phyloP scores from a whole-genome alignment of 495 filamentous ascomycete genomes.

The Penicillium diatomitis region DNA sequence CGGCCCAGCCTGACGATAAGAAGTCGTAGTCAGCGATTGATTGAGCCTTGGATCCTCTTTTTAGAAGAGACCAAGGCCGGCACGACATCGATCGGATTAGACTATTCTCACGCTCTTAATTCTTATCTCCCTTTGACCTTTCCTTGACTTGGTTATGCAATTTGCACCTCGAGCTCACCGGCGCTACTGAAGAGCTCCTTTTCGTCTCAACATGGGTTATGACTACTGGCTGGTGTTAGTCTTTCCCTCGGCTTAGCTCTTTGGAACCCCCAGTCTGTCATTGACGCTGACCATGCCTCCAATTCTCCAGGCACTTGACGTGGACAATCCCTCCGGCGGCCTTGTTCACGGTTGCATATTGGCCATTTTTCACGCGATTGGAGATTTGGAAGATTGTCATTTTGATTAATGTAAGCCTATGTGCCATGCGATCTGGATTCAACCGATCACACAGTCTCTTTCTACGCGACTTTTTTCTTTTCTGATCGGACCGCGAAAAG shows the following conservation, averaged over 20 bases:
- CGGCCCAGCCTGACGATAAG: background rate
- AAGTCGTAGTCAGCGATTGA: background rate
- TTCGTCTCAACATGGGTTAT: constrained; percentile 1
- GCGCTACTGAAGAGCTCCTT: background rate
- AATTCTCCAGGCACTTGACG: constrained; percentile 47
- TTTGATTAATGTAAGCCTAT: constrained; percentile 34
- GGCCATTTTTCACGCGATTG: constrained; percentile 47
- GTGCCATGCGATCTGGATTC: no score
- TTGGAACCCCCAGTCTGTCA: no score
- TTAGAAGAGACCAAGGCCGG: no score
- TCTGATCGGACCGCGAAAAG: no score
- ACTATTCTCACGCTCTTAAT: no score
- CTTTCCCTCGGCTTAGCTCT: constrained; percentile 9
- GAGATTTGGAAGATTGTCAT: constrained; percentile 50
- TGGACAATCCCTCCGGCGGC: constrained; percentile 57
- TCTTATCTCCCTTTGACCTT: no score
- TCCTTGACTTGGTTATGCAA: background rate
- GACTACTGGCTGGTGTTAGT: constrained; percentile 7
- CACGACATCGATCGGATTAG: no score
- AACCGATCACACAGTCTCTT: no score
- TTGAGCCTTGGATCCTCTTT: no score
- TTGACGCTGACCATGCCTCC: no score
- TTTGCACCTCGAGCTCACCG: background rate
- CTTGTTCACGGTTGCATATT: constrained; percentile 45
- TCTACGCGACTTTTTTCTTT: no score